These are phyloP conservation scores for Acmispon strigosus DNA, from an alignment of 306 rosid genomes.

Conservation along the genomic window DNA sequence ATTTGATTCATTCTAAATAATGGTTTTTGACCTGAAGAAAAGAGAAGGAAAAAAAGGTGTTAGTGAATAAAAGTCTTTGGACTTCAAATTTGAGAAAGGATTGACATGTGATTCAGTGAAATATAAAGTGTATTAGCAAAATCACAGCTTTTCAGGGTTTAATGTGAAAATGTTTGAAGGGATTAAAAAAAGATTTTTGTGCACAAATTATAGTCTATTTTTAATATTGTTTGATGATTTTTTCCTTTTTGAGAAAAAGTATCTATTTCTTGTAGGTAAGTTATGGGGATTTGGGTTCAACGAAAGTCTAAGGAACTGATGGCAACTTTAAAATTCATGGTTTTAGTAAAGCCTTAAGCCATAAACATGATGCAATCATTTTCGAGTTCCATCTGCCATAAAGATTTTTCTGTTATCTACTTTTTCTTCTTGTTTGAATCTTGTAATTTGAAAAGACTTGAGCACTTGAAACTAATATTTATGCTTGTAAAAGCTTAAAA, in stretches of 20 bases:
- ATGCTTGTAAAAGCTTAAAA: conserved; percentile 2
- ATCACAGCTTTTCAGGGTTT: background rate
- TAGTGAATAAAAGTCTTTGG: background rate
- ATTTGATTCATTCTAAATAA: background rate
- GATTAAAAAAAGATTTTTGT: background rate
- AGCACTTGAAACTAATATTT: background rate
- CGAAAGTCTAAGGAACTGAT: conserved; percentile 11
- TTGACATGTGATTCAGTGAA: background rate
- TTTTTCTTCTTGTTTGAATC: conserved; percentile 6
- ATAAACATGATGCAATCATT: background rate
- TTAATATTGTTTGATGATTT: background rate
- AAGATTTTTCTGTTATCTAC: background rate
- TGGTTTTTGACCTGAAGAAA: background rate
- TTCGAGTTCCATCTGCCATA: background rate
- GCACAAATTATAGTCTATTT: background rate
- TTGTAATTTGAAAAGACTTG: background rate
- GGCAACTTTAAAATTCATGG: conserved; percentile 7
- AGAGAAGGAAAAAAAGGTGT: too few relatives aligned
- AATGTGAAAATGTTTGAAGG: background rate
- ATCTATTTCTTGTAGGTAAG: conserved; percentile 6
- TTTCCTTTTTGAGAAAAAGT: background rate
- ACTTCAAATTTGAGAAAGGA: background rate
- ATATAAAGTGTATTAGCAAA: background rate
- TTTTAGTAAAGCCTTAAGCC: background rate
- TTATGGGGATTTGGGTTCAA: conserved; percentile 20